Conservation (phyloP, 179 eudicot genomes). For the Vitellaria paradoxa region DNA sequence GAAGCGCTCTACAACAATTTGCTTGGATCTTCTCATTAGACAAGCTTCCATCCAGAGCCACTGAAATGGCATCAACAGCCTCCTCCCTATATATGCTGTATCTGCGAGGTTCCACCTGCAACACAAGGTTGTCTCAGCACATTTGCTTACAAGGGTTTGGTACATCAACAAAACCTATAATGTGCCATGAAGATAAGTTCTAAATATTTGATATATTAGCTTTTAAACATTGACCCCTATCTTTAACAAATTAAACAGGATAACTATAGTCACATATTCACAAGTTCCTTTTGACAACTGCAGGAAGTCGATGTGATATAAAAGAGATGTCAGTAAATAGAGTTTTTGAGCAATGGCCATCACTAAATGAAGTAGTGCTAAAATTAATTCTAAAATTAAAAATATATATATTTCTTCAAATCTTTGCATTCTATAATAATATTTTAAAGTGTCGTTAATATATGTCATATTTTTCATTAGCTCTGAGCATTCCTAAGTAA, state of each 20-base stretch:
- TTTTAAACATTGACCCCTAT: neutral
- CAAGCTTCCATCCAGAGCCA: conserved; percentile 36
- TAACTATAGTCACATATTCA: neutral
- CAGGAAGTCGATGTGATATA: neutral
- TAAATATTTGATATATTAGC: neutral
- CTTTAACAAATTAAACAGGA: neutral
- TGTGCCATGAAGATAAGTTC: neutral
- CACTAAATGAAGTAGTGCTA: neutral
- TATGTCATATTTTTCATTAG: too few relatives aligned
- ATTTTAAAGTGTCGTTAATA: neutral
- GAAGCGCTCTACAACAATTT: conserved; percentile 45
- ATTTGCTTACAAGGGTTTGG: neutral
- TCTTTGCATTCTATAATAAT: too few relatives aligned
- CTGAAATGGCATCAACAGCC: conserved; percentile 47
- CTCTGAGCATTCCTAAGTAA: neutral
- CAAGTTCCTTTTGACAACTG: neutral
- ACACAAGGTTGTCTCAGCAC: conserved; percentile 7
- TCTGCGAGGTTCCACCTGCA: conserved; percentile 35
- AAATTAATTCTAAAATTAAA: too few relatives aligned
- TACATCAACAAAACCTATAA: neutral
- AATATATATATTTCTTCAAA: too few relatives aligned
- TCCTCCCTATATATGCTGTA: conserved; percentile 36
- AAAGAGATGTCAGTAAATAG: neutral
- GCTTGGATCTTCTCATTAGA: conserved; percentile 28
- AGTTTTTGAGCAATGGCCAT: neutral